These are phyloP conservation scores for Leishmania gerbilli DNA, from an alignment of 208 protist species.

Conservation along the genomic window DNA sequence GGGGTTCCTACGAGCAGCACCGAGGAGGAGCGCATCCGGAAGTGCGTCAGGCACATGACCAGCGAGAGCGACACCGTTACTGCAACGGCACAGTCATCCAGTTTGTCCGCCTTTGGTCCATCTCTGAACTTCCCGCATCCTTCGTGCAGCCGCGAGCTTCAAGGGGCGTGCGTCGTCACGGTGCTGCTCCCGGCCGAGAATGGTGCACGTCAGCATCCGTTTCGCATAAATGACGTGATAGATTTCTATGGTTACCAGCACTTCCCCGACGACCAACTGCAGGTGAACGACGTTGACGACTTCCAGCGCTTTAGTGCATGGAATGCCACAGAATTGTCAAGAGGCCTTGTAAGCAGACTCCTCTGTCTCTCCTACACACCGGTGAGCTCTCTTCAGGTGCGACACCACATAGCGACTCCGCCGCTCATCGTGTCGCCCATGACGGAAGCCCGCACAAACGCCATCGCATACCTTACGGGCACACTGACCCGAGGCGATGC, in stretches of 20 bases:
- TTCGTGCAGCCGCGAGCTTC: slow-evolving; percentile 10
- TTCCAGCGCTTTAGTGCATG: slow-evolving; percentile 55
- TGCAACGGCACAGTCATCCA: neutral
- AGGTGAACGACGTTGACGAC: slow-evolving; percentile 36
- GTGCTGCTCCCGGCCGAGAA: slow-evolving; percentile 16
- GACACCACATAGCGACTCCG: neutral
- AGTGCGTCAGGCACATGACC: neutral
- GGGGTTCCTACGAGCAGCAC: neutral
- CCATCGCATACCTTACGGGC: slow-evolving; percentile 26
- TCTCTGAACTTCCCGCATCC: slow-evolving; percentile 40
- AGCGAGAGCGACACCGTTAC: neutral
- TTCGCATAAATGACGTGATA: slow-evolving; percentile 69
- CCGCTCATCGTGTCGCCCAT: neutral
- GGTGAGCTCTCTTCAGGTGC: slow-evolving; percentile 11
- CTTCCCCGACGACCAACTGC: slow-evolving; percentile 33
- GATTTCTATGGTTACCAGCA: slow-evolving; percentile 80
- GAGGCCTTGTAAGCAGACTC: slow-evolving; percentile 49
- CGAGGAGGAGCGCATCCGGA: slow-evolving; percentile 6
- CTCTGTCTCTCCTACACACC: slow-evolving; percentile 36
- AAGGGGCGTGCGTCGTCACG: slow-evolving; percentile 36
- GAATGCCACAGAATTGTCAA: slow-evolving; percentile 52
- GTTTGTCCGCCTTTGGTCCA: neutral
- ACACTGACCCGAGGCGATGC: slow-evolving; percentile 59
- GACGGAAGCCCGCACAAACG: neutral
- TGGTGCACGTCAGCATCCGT: slow-evolving; percentile 6